Evolutionary conservation across 108 stramenopile species (phyloP).

Genomic region (Skeletonema costatum): DNA sequence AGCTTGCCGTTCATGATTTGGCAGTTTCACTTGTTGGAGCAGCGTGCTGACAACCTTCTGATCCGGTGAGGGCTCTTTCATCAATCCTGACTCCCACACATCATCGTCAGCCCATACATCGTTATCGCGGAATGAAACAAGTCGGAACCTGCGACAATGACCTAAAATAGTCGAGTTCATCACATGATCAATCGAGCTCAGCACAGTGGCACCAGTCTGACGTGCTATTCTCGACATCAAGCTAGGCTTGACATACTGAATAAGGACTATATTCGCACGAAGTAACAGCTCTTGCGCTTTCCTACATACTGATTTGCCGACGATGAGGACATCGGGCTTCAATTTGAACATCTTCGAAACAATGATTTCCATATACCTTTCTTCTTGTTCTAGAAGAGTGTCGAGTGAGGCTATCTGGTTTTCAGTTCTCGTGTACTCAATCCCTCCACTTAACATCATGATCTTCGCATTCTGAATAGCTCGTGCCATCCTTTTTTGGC

Average conservation of each 20-base stretch:
- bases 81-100: not conserved
- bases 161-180: slow-evolving; percentile 80
- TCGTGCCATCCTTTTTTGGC: slow-evolving; percentile 85
- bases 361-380: slow-evolving; percentile 93
- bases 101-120: slow-evolving; percentile 67
- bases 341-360: slow-evolving; percentile 90
- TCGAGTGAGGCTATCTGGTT: slow-evolving; percentile 87
- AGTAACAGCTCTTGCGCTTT: slow-evolving; percentile 90
- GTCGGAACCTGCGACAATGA: slow-evolving; percentile 75
- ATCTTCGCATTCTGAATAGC: slow-evolving; percentile 85
- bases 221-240: slow-evolving; percentile 88
- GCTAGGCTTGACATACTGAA: slow-evolving; percentile 90
- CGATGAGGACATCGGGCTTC: slow-evolving; percentile 87
- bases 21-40: slow-evolving; percentile 46
- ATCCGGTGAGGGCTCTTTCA: slow-evolving; percentile 14
- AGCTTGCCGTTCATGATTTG: slow-evolving; percentile 74
- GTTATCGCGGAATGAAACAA: slow-evolving; percentile 87
- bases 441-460: slow-evolving; percentile 90
- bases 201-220: slow-evolving; percentile 91
- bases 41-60: slow-evolving; percentile 53
- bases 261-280: slow-evolving; percentile 76
- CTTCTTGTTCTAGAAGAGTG: slow-evolving; percentile 92
- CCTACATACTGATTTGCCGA: slow-evolving; percentile 84
- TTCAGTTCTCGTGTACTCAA: slow-evolving; percentile 92
- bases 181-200: slow-evolving; percentile 90